Percentiles rank a stretch among this genome's conserved stretches.
These are phyloP conservation scores for Aeschynomene evenia DNA, from an alignment of 306 rosid species.

Conservation along the genomic window DNA sequence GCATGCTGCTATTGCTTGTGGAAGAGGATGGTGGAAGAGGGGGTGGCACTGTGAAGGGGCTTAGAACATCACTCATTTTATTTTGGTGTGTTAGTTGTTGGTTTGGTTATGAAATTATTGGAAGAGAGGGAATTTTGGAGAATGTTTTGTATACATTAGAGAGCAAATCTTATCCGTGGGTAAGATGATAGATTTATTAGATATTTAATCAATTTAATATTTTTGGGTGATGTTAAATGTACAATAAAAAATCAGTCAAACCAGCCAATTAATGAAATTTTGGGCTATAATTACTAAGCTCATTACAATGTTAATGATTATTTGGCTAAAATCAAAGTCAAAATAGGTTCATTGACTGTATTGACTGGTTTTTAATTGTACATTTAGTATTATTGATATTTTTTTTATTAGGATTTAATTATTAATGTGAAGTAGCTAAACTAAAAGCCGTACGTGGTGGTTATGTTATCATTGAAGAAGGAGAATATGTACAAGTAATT, in stretches of 20 bases:
- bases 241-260: too few species aligned
- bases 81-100: background rate
- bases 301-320: too few species aligned
- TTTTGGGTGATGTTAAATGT: too few species aligned
- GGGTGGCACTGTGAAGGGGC: constrained; percentile 26
- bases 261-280: too few species aligned
- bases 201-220: too few species aligned
- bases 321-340: too few species aligned
- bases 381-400: too few species aligned
- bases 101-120: constrained; percentile 16
- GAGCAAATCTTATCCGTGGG: background rate
- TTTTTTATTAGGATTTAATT: constrained; percentile 2
- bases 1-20: constrained; percentile 38
- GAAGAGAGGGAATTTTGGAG: background rate
- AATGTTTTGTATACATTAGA: background rate
- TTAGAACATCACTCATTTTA: constrained; percentile 33
- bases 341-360: too few species aligned
- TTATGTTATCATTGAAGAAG: constrained; percentile 23
- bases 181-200: background rate
- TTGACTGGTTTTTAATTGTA: too few species aligned
- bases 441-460: constrained; percentile 50
- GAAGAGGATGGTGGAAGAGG: constrained; percentile 32
- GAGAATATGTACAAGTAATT: too few species aligned
- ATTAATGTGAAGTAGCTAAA: constrained; percentile 23
- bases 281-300: too few species aligned